These are phyloP conservation scores for Setaria viridis DNA, from an alignment of 202 grass and related monocot species.

Conservation along the genomic window DNA sequence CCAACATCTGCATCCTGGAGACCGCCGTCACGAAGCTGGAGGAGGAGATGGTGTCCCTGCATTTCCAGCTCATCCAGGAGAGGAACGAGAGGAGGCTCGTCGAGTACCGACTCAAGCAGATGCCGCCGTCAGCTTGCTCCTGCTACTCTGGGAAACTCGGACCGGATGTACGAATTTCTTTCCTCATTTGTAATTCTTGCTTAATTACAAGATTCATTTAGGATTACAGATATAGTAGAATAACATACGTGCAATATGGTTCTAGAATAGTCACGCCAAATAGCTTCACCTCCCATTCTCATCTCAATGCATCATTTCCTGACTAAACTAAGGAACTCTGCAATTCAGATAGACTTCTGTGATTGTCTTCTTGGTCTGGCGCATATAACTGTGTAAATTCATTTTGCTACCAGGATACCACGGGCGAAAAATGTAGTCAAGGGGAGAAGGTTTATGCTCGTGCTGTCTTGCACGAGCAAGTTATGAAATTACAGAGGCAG, in stretches of 20 bases:
- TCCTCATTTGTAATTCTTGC: background rate
- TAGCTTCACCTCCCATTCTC: background rate
- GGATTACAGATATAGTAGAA: background rate
- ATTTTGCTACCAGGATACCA: conserved; percentile 41
- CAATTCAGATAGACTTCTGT: background rate
- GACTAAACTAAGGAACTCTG: background rate
- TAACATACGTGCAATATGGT: background rate
- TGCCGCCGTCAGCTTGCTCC: conserved; percentile 47
- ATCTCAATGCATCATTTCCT: background rate
- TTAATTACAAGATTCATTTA: too few species aligned
- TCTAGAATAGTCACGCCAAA: background rate
- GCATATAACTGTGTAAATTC: background rate
- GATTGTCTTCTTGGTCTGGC: background rate
- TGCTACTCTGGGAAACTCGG: conserved; percentile 39
- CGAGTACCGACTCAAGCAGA: conserved; percentile 79
- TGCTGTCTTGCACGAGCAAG: conserved; percentile 33
- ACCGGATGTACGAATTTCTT: conserved; percentile 36
- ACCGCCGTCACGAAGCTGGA: conserved; percentile 64
- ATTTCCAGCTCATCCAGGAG: conserved; percentile 97
- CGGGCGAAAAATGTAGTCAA: conserved; percentile 18
- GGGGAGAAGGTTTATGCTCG: conserved; percentile 30
- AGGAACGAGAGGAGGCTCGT: conserved; percentile 86
- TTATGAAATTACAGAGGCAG: conserved; percentile 54
- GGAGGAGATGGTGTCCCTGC: conserved; percentile 82
- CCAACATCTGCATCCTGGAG: conserved; percentile 75